Conservation (phyloP, 2,329 filamentous ascomycete species). For the Colletotrichum shisoi region DNA sequence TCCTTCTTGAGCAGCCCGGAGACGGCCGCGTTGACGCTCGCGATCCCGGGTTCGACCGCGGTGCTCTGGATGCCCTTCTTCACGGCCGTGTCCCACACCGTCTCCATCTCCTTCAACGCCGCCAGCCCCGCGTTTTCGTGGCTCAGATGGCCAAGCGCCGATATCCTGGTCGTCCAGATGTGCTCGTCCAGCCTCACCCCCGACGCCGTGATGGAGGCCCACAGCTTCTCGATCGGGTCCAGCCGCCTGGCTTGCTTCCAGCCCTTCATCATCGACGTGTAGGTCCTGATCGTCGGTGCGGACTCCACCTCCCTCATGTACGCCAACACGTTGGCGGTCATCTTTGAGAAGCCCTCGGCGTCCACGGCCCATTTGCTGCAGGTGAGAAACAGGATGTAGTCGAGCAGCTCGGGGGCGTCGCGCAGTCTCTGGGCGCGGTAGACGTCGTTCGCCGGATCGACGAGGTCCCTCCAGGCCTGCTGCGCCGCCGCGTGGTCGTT, state of each 20-base stretch:
- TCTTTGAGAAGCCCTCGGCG: slow-evolving; percentile 6
- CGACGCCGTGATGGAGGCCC: slow-evolving; percentile 67
- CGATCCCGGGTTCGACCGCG: slow-evolving; percentile 67
- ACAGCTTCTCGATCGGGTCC: slow-evolving; percentile 70
- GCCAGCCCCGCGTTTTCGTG: slow-evolving; percentile 64
- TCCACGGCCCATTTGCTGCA: slow-evolving; percentile 43
- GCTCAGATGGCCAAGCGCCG: slow-evolving; percentile 67
- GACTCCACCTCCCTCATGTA: slow-evolving; percentile 59
- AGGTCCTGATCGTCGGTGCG: slow-evolving; percentile 69
- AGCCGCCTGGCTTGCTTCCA: slow-evolving; percentile 68
- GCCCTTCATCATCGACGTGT: slow-evolving; percentile 76
- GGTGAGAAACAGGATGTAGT: slow-evolving; percentile 53
- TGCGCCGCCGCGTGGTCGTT: slow-evolving; percentile 18
- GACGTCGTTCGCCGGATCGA: slow-evolving; percentile 42
- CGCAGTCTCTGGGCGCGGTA: slow-evolving; percentile 45
- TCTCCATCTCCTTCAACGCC: slow-evolving; percentile 72
- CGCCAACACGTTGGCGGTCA: slow-evolving; percentile 47
- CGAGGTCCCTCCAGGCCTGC: slow-evolving; percentile 48
- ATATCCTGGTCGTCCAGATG: slow-evolving; percentile 76
- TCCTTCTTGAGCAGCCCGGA: slow-evolving; percentile 64
- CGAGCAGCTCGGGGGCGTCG: slow-evolving; percentile 49
- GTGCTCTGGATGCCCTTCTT: slow-evolving; percentile 42
- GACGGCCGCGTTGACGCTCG: slow-evolving; percentile 74
- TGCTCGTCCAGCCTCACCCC: slow-evolving; percentile 67
- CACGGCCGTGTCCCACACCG: slow-evolving; percentile 61